Base-by-base conservation (phyloP, 1,139 yeast species). In the Pichia sp. region DNA sequence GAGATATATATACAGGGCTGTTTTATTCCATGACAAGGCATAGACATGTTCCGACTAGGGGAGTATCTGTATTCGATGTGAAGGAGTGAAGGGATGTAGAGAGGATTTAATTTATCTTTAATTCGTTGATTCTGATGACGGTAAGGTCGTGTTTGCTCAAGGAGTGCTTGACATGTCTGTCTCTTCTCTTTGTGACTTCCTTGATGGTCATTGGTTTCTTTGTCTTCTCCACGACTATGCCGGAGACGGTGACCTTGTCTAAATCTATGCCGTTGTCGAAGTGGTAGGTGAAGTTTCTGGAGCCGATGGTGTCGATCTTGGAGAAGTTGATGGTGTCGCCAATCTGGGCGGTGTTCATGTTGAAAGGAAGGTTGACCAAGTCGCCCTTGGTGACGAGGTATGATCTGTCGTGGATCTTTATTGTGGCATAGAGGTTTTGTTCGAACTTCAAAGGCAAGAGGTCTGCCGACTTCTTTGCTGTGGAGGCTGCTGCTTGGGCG, bases 331-430 rank as follows among this genome's bases (percentile, higher is more conserved):
- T 73, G 33, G 73, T 74, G 64, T 90, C 96, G 17, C 99, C 99
- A 6, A 91, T 83, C 51, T 81, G 74, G 10, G 85, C 94, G 46
- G 79, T 77, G 59, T 81, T 83, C 71, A 93, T 66, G 55, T 81
- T 78, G 66, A 79, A 90, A 2, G 96, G 96, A 34, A 93, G 69
- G 38, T 82, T 76, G 44, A 93, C 79, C 56, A 75, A 77, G 66
- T 94, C 99, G 19, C 99, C 99, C 57, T 84, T 80, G 19, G 99
- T 90, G 20, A 94, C 95, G 53, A 93, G 72, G 61, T 88, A 91
- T 40, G 95, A 89, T 67, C 90, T 81, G 65, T 85, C 82, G 69
- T 90, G 94, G 40, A 94, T 77, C 59, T 80, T 83, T 57, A 91
- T 77, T 9, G 88, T 75, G 43, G 99, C 99, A 62, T 90, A 93